Percentiles rank a stretch among this genome's conserved stretches.
Evolutionary conservation across 345 rosid species (phyloP).

Genomic region (Rhodomyrtus tomentosa): DNA sequence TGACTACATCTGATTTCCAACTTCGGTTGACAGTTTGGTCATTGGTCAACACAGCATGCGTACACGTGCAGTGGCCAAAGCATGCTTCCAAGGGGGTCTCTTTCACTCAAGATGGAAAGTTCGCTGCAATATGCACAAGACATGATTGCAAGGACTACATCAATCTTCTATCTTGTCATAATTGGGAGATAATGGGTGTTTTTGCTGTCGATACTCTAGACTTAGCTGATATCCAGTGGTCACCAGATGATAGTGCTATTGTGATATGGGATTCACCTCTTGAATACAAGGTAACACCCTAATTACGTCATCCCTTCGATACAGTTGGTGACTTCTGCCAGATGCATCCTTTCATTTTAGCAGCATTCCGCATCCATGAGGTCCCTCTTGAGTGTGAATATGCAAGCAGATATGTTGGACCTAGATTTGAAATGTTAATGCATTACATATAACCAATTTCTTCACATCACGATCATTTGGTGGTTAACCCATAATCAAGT

Average conservation of each 20-base stretch:
- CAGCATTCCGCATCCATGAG: not conserved
- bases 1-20: slow-evolving; percentile 88
- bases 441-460: not conserved
- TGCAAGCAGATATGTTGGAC: not conserved
- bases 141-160: slow-evolving; percentile 92
- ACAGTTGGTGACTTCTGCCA: not conserved
- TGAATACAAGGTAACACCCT: slow-evolving; percentile 57
- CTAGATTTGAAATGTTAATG: not conserved
- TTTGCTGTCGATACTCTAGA: slow-evolving; percentile 82
- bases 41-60: slow-evolving; percentile 82
- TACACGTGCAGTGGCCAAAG: slow-evolving; percentile 95
- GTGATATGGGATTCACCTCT: slow-evolving; percentile 88
- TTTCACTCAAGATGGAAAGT: slow-evolving; percentile 83
- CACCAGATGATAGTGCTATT: slow-evolving; percentile 84
- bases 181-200: slow-evolving; percentile 96
- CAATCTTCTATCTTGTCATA: slow-evolving; percentile 72
- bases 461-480: not conserved
- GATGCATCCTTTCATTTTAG: not conserved
- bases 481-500: not conserved
- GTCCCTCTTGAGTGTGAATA: not conserved
- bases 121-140: slow-evolving; percentile 78
- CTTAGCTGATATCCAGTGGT: slow-evolving; percentile 92
- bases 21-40: slow-evolving; percentile 90
- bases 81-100: slow-evolving; percentile 83
- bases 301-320: not conserved